phyloP scores from a whole-genome alignment of 208 protist genomes.

The Trypanosoma caninum region DNA sequence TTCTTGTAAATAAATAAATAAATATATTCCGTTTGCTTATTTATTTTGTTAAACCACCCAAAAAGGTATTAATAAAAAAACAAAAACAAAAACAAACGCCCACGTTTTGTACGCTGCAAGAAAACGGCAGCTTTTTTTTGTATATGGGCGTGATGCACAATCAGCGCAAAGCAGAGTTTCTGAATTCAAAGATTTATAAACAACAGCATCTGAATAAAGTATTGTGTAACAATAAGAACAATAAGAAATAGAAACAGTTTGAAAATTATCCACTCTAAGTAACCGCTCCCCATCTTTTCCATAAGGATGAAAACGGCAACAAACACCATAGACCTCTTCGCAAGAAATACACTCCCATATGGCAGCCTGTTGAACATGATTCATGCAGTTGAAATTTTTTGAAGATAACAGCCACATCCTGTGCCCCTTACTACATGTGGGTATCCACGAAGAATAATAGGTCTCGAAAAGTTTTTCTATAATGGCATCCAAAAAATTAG shows the following conservation, averaged over 20 bases:
- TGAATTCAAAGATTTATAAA: constrained; percentile 14
- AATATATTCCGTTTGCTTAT: not conserved
- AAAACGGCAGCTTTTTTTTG: constrained; percentile 41
- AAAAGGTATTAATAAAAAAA: constrained; percentile 10
- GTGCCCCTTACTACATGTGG: constrained; percentile 62
- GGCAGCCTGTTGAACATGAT: constrained; percentile 46
- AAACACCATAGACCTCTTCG: constrained; percentile 68
- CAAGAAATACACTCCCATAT: constrained; percentile 83
- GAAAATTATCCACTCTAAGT: constrained; percentile 5
- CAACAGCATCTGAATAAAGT: constrained; percentile 24
- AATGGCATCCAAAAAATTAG: constrained; percentile 42
- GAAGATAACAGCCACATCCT: constrained; percentile 60
- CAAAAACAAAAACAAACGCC: constrained; percentile 18
- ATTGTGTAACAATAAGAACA: constrained; percentile 42
- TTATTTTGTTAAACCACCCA: constrained; percentile 6
- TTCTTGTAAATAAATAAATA: not conserved
- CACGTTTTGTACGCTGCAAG: constrained; percentile 64
- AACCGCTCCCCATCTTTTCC: constrained; percentile 24
- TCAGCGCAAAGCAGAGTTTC: constrained; percentile 43
- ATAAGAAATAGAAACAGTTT: constrained; percentile 17
- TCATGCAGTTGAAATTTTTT: constrained; percentile 43
- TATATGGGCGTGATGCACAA: constrained; percentile 75
- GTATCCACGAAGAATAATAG: constrained; percentile 60
- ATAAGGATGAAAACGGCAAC: constrained; percentile 55
- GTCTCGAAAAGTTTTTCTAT: constrained; percentile 35